Evolutionary conservation across 2,329 filamentous ascomycete genomes (phyloP).

Genomic region (Xylariaceae sp.): DNA sequence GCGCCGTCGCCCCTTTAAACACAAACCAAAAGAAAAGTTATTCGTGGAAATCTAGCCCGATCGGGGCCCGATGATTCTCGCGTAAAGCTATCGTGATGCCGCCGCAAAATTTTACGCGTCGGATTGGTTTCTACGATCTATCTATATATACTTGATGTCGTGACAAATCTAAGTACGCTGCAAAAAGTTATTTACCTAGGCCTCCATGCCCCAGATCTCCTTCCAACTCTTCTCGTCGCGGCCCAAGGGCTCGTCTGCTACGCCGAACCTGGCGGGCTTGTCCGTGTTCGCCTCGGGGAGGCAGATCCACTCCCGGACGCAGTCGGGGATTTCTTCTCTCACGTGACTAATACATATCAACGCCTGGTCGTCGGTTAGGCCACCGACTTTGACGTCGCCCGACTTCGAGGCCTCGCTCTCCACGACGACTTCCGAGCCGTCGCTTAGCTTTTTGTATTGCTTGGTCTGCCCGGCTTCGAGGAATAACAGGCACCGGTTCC

Average conservation of each 20-base stretch:
- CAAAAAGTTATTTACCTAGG: neutral
- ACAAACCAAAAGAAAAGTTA: too few species aligned
- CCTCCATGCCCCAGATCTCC: constrained; percentile 56
- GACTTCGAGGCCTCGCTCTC: constrained; percentile 44
- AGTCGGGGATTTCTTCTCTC: constrained; percentile 82
- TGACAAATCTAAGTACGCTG: too few species aligned
- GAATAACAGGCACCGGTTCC: constrained; percentile 85
- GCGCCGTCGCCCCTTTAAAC: too few species aligned
- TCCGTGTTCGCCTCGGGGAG: constrained; percentile 71
- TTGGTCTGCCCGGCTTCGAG: constrained; percentile 61
- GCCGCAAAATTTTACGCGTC: too few species aligned
- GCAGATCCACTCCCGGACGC: constrained; percentile 79
- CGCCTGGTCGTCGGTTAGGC: constrained; percentile 68
- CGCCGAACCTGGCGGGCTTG: constrained; percentile 58
- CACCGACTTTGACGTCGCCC: constrained; percentile 50
- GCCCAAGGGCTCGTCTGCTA: constrained; percentile 57
- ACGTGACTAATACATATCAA: constrained; percentile 91
- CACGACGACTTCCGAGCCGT: constrained; percentile 35
- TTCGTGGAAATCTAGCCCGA: too few species aligned
- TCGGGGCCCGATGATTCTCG: too few species aligned
- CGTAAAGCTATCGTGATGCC: too few species aligned
- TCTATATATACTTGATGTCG: too few species aligned
- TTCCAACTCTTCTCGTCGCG: constrained; percentile 56
- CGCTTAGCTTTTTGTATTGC: constrained; percentile 36
- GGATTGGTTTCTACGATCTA: too few species aligned